phyloP scores from a whole-genome alignment of 169 alveolate genomes.

The Theileria equi region DNA sequence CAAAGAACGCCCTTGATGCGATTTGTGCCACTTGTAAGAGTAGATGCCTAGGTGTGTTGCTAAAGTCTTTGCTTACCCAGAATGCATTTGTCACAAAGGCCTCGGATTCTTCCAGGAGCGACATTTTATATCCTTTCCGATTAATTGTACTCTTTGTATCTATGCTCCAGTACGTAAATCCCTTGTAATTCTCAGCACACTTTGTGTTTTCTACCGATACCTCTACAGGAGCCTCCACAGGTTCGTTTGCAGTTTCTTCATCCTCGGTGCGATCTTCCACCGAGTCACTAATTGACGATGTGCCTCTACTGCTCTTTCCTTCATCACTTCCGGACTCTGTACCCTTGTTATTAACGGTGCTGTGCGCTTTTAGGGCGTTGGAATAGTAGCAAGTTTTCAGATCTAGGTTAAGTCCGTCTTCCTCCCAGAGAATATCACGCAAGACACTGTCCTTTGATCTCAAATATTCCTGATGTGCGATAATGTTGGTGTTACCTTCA shows the following conservation, averaged over 20 bases:
- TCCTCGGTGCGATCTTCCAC: neutral
- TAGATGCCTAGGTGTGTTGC: conserved; percentile 42
- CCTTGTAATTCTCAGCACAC: neutral
- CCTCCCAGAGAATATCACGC: conserved; percentile 57
- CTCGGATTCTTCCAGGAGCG: conserved; percentile 57
- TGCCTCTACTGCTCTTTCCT: neutral
- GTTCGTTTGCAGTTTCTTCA: neutral
- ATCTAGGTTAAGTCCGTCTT: conserved; percentile 26
- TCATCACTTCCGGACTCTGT: neutral
- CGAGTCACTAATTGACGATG: neutral
- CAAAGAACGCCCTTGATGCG: conserved; percentile 57
- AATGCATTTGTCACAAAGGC: conserved; percentile 34
- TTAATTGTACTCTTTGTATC: no score
- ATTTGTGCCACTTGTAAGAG: conserved; percentile 55
- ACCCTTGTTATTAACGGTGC: neutral
- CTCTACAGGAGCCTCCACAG: neutral
- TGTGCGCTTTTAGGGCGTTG: no score
- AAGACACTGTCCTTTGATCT: no score
- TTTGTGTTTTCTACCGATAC: neutral
- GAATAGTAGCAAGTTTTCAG: neutral
- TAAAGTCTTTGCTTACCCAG: conserved; percentile 26
- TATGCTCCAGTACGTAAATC: conserved; percentile 56
- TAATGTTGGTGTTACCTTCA: no score
- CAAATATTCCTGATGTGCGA: no score
- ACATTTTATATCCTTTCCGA: neutral